phyloP scores from a whole-genome alignment of 352 stramenopile genomes.

The Phytophthora melonis region DNA sequence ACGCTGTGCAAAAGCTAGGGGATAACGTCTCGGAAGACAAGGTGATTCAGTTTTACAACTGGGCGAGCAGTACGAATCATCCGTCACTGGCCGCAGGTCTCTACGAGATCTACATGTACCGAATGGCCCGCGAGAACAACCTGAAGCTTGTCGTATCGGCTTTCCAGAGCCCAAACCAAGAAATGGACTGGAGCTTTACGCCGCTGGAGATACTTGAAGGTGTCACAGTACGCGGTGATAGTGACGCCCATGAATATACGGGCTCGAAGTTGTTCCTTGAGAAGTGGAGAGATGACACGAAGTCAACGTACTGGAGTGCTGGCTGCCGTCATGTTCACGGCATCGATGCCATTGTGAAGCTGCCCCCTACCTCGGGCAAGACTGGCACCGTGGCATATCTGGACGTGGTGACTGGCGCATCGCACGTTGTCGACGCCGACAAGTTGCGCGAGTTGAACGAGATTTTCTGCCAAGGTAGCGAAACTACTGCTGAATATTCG shows the following conservation, averaged over 20 bases:
- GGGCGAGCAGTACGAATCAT: background rate
- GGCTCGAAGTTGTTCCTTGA: background rate
- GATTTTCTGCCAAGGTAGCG: background rate
- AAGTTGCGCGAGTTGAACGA: background rate
- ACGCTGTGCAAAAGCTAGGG: background rate
- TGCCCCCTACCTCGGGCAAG: background rate
- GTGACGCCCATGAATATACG: background rate
- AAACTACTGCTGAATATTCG: background rate
- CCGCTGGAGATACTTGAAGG: background rate
- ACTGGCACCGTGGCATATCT: background rate
- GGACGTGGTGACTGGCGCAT: background rate
- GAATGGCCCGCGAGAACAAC: background rate
- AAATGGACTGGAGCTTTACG: background rate
- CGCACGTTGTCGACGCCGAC: background rate
- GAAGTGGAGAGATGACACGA: background rate
- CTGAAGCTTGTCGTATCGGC: background rate
- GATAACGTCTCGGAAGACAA: background rate
- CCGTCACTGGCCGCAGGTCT: background rate
- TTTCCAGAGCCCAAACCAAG: background rate
- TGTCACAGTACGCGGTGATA: background rate
- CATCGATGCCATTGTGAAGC: background rate
- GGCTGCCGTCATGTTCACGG: background rate
- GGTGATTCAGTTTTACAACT: background rate
- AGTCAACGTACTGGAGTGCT: background rate
- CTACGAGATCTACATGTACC: background rate